Evolutionary conservation across 2,329 filamentous ascomycete genomes (phyloP).

Genomic region (Ophiocordyceps camponoti-saundersi): DNA sequence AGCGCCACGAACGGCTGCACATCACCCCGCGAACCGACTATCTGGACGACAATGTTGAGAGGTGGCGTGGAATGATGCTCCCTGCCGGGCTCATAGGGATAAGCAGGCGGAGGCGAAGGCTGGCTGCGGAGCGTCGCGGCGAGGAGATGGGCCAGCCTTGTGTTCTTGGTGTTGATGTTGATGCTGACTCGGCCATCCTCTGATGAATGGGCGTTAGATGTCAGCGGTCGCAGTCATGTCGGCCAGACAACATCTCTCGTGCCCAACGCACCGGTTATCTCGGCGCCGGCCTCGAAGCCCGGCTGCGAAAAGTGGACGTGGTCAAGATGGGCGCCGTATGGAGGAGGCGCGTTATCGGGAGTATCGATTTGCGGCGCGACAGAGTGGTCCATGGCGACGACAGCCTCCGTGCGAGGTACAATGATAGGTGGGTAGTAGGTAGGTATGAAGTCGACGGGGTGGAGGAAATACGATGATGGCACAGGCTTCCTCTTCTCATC

Average conservation of each 20-base stretch:
- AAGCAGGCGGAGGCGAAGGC: slow-evolving; percentile 42
- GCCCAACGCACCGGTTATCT: slow-evolving; percentile 30
- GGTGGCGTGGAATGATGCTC: slow-evolving; percentile 32
- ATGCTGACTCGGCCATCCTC: slow-evolving; percentile 68
- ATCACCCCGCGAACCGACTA: slow-evolving; percentile 58
- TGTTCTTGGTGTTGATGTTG: slow-evolving; percentile 56
- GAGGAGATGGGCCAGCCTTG: slow-evolving; percentile 48
- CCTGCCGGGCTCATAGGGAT: slow-evolving; percentile 50
- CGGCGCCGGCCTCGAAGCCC: slow-evolving; percentile 45
- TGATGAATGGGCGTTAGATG: slow-evolving; percentile 10
- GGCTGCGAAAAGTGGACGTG: slow-evolving; percentile 42
- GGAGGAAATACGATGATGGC: too few species aligned
- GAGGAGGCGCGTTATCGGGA: slow-evolving; percentile 29
- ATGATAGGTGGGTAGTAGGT: too few species aligned
- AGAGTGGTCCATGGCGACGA: slow-evolving; percentile 20
- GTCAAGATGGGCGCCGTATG: slow-evolving; percentile 40
- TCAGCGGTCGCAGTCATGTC: background rate
- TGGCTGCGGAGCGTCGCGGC: slow-evolving; percentile 41
- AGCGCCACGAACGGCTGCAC: slow-evolving; percentile 62
- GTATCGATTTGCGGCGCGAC: slow-evolving; percentile 22
- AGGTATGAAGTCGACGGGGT: too few species aligned
- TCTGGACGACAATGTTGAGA: slow-evolving; percentile 58
- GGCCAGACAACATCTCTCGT: background rate
- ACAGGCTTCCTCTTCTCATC: too few species aligned
- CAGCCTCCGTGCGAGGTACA: slow-evolving; percentile 7